These are phyloP conservation scores for Backusella liffmaniae DNA, from an alignment of 192 early-diverging fungal genomes.

Conservation along the genomic window DNA sequence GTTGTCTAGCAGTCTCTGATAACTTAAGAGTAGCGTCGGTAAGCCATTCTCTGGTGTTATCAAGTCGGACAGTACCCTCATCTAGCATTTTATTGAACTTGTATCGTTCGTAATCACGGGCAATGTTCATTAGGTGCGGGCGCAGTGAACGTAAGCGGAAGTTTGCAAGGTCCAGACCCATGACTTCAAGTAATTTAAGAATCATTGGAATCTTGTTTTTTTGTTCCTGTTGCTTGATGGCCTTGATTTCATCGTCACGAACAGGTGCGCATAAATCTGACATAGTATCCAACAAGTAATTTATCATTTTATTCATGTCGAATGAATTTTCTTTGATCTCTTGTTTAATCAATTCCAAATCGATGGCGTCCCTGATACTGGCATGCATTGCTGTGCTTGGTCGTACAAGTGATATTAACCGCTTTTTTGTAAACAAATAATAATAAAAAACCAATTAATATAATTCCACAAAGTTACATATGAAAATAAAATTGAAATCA, in stretches of 20 bases:
- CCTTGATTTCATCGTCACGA: conserved; percentile 59
- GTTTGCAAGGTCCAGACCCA: conserved; percentile 81
- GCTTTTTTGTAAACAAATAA: conserved; percentile 33
- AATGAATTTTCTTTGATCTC: conserved; percentile 60
- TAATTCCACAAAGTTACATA: not conserved
- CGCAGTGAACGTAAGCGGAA: conserved; percentile 64
- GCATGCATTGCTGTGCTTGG: conserved; percentile 48
- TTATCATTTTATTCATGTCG: conserved; percentile 49
- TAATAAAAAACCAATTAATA: not conserved
- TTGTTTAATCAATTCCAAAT: conserved; percentile 67
- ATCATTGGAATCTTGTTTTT: conserved; percentile 47
- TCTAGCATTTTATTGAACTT: conserved; percentile 63
- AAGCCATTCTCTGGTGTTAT: conserved; percentile 64
- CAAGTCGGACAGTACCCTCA: conserved; percentile 43
- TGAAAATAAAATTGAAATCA: not conserved
- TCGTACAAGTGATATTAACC: conserved; percentile 62
- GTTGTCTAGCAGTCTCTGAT: not conserved
- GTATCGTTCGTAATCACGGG: conserved; percentile 70
- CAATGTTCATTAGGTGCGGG: conserved; percentile 66
- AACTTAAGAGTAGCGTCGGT: conserved; percentile 31
- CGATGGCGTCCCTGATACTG: conserved; percentile 66
- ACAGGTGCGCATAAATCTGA: conserved; percentile 74
- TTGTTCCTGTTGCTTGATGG: conserved; percentile 32
- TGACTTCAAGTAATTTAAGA: conserved; percentile 68
- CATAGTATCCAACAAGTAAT: conserved; percentile 62